phyloP scores from a whole-genome alignment of 371 early-diverging fungal species.

The Mortierella sp. region DNA sequence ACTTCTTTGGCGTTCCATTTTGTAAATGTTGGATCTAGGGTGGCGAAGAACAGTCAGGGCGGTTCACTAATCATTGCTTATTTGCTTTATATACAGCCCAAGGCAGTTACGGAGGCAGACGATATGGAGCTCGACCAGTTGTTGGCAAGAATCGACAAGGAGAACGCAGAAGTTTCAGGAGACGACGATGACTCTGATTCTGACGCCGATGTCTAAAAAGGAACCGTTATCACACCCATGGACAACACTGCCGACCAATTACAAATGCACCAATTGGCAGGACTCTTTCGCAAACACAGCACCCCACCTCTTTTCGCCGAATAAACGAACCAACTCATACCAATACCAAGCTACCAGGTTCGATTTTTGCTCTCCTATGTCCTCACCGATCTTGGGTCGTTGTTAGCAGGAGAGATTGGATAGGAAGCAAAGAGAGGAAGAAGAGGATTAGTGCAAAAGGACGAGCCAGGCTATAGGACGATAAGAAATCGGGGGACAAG shows the following conservation, averaged over 20 bases:
- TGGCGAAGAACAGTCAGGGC: background rate
- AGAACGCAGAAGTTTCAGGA: constrained; percentile 94
- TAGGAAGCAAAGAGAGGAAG: background rate
- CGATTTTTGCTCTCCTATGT: background rate
- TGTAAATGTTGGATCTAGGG: background rate
- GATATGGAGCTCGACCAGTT: constrained; percentile 94
- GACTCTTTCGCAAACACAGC: background rate
- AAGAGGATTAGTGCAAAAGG: background rate
- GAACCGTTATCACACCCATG: background rate
- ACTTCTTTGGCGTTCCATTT: background rate
- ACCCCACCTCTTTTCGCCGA: background rate
- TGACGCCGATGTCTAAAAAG: constrained; percentile 62
- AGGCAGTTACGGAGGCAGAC: constrained; percentile 92
- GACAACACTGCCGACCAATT: background rate
- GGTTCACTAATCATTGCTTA: background rate
- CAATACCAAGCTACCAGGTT: background rate
- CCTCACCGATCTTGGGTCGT: background rate
- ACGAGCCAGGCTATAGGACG: background rate
- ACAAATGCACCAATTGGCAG: background rate
- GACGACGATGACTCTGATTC: constrained; percentile 87
- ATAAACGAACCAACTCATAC: constrained; percentile 1
- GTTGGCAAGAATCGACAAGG: constrained; percentile 93
- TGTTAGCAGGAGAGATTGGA: background rate
- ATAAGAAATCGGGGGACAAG: background rate
- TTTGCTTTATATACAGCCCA: constrained; percentile 57